These are phyloP conservation scores for Lotus japonicus DNA, from an alignment of 306 rosid species.

Conservation along the genomic window DNA sequence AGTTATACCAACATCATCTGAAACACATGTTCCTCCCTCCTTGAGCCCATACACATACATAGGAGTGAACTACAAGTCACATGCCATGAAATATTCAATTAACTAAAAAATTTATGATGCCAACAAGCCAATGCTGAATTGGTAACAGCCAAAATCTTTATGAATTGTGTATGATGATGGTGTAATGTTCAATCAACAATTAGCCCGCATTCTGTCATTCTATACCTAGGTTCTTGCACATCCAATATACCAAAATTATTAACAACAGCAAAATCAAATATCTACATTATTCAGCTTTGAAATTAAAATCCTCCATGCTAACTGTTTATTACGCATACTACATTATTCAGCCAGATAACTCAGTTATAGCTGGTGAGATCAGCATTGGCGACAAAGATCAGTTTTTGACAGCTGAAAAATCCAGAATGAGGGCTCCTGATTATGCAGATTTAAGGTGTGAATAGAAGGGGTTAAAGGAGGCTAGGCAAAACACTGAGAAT, in stretches of 20 bases:
- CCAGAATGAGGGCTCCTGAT: neutral
- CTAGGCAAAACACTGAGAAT: no score
- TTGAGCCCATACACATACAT: neutral
- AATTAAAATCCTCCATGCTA: neutral
- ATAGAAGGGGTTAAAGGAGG: neutral
- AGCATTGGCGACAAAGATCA: neutral
- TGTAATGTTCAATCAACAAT: no score
- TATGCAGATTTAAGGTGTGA: neutral
- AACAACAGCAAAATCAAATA: neutral
- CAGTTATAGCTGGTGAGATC: neutral
- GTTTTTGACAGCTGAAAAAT: neutral
- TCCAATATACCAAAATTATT: no score
- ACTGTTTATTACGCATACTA: neutral
- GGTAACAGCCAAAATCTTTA: no score
- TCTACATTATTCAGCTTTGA: neutral
- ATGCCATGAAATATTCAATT: neutral
- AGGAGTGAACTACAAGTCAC: neutral
- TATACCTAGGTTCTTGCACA: no score
- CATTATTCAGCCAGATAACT: neutral
- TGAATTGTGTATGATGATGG: no score
- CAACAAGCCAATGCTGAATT: no score
- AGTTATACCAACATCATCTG: neutral
- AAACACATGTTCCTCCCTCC: neutral
- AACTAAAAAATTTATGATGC: neutral
- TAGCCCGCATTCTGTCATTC: no score